Conservation (phyloP, 495 filamentous ascomycete species). For the Paragyromitra xinjiangensis region DNA sequence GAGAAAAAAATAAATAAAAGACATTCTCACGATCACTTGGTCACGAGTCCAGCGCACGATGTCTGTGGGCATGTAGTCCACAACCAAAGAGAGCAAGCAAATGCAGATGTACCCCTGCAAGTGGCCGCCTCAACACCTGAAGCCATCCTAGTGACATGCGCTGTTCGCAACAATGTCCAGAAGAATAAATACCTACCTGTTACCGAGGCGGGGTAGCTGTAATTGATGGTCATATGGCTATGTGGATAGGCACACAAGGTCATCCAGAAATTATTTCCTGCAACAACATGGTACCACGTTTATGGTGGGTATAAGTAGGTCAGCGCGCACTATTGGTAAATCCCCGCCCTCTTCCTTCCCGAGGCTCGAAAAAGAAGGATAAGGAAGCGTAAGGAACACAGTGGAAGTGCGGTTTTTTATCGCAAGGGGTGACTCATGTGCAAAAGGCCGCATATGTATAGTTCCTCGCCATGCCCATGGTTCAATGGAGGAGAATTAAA, state of each 20-base stretch:
- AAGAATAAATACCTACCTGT: constrained; percentile 43
- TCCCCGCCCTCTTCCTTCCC: neutral
- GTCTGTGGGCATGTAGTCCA: constrained; percentile 39
- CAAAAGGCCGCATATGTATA: constrained; percentile 43
- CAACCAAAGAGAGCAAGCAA: constrained; percentile 35
- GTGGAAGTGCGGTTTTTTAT: constrained; percentile 25
- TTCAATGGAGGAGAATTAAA: constrained; percentile 11
- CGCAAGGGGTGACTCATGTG: constrained; percentile 50
- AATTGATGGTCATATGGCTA: constrained; percentile 47
- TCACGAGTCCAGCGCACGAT: constrained; percentile 45
- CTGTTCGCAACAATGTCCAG: constrained; percentile 42
- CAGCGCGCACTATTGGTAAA: constrained; percentile 29
- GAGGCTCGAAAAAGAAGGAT: neutral
- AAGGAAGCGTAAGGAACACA: constrained; percentile 30
- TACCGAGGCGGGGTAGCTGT: constrained; percentile 45
- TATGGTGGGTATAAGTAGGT: constrained; percentile 21
- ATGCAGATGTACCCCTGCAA: constrained; percentile 45
- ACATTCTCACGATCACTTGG: constrained; percentile 28
- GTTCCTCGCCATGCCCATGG: constrained; percentile 7
- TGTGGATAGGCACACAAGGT: constrained; percentile 25
- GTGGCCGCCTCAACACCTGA: constrained; percentile 32
- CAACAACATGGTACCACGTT: constrained; percentile 30
- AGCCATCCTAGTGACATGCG: constrained; percentile 37
- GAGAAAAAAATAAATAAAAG: neutral
- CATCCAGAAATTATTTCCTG: constrained; percentile 15